Evolutionary conservation across 345 rosid genomes (phyloP), one percentile per base, ranked within the genome.

Genomic region (Linum lewisii): DNA sequence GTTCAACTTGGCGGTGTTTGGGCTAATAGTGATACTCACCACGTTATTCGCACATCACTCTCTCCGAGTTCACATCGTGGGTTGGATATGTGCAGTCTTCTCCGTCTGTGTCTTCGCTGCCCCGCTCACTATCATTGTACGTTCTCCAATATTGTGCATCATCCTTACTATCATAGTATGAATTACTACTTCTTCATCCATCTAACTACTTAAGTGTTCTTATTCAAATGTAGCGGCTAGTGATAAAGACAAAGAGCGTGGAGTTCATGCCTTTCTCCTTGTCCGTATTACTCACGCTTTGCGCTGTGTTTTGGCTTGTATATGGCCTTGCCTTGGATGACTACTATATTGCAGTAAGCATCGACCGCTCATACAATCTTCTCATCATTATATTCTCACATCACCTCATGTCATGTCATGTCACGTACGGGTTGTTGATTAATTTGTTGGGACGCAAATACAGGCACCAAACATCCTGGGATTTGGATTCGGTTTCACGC

Each of bases 61-160:
- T 1, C 63, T 49, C 53, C 70, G 90, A 51, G 76, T 78, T 0
- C 37, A 58, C 47, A 63, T 81, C 25, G 76, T 84, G 6, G 90
- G 86, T 65, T 83, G 90, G 79, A 57, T 79, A 32, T 74, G 81
- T 55, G 78, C 74, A 2, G 73, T 68, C 21, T 76, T 84, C 62
- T 66, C 84, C 7, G 74, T 78, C 3, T 61, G 80, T 70, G 90
- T 79, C 3, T 84, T 84, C 62, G 84, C 81, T 6, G 84, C 86
- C 49, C 90, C 90, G 19, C 72, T 81, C 50, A 78, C 84, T 72
- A 78, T 79, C 25, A 79, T 84, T 63, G 90, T 81, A 53, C 70
- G 79, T 26, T n/a, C n/a, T n/a, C n/a, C 14, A 55, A n/a, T n/a
- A n/a, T n/a, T n/a, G n/a, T n/a, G n/a, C n/a, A n/a, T n/a, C n/a